Evolutionary conservation across 805 yeast species (phyloP), one percentile per base, ranked within the genome.

Genomic region (Nakazawaea peltata): DNA sequence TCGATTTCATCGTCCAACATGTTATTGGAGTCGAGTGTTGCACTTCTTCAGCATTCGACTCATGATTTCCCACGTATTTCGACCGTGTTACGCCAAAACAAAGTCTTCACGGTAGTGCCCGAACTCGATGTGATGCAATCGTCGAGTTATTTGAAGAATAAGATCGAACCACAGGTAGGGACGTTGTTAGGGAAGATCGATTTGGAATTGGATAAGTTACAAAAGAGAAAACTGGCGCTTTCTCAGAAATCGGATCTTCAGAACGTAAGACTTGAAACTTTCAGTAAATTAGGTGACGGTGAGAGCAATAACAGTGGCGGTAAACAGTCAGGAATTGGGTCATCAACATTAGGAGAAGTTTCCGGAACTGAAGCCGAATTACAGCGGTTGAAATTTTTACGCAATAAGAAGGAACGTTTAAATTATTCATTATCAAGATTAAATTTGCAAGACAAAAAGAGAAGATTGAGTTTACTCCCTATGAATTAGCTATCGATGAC

Each of bases 101-200:
- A 66, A 24, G 69, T 71, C 16, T 73, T 70, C 51, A 73, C 72
- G 4, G 49, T 71, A 10, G 63, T 71, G 0, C 74, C 77, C 0
- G 74, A 70, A 41, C 50, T 54, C 36, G 74, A 71, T 36, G 47
- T 71, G 18, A 53, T 48, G 7, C 58, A 52, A 28, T 71, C 71
- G 14, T 62, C 62, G 32, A 51, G 50, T 26, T 47, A 54, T 10
- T 49, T 69, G 30, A 53, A 54, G 30, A 43, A 46, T 10, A 63
- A 63, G 21, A 50, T 67, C 3, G 60, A 59, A 25, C 77, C 77
- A 1, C 63, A 68, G 37, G 50, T 71, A 11, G 37, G 48, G 5
- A 44, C 44, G 5, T 49, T 67, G 4, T 40, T 59, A 18, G 51
- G 44, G 8, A 46, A 48, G 10, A 47, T 69, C 8, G 59, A 56